Percentiles rank a stretch among this genome's conserved stretches.
phyloP scores from a whole-genome alignment of 148 eudicot genomes.

The Chenopodium album region DNA sequence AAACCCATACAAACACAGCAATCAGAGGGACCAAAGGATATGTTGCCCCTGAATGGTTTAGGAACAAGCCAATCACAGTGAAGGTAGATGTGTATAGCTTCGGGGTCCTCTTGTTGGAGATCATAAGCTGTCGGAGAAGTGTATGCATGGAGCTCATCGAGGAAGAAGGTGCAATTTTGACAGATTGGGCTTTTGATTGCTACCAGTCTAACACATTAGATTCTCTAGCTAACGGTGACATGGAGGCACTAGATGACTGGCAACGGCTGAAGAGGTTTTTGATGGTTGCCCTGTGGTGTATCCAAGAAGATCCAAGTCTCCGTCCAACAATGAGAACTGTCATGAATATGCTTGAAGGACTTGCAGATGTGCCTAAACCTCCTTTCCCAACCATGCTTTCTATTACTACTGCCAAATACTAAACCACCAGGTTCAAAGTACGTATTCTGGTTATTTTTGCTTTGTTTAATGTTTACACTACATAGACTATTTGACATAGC shows the following conservation, averaged over 20 bases:
- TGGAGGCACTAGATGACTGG: conserved; percentile 16
- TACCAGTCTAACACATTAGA: conserved; percentile 24
- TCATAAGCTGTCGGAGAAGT: conserved; percentile 36
- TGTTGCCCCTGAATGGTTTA: conserved; percentile 80
- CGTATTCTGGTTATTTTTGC: no score
- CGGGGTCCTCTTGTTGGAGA: conserved; percentile 50
- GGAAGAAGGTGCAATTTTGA: conserved; percentile 26
- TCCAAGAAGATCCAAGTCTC: conserved; percentile 41
- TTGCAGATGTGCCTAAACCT: conserved; percentile 31
- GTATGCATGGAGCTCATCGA: conserved; percentile 10
- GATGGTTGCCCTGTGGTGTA: conserved; percentile 44
- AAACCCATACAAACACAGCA: conserved; percentile 44
- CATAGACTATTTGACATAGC: no score
- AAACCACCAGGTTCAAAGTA: no score
- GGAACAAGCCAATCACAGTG: conserved; percentile 43
- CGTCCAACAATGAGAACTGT: conserved; percentile 44
- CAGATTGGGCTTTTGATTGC: conserved; percentile 50
- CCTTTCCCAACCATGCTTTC: conserved; percentile 27
- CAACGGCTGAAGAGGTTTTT: conserved; percentile 12
- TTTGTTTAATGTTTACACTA: no score
- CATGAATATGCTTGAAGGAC: conserved; percentile 38
- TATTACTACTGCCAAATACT: not conserved
- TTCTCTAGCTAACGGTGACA: conserved; percentile 14
- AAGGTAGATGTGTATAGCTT: conserved; percentile 62
- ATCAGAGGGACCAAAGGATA: conserved; percentile 74